A percentile compares a stretch with the other conserved stretches of the same genome.
These are phyloP conservation scores for Rhododendron vialii DNA, from an alignment of 148 eudicot genomes.

Conservation along the genomic window DNA sequence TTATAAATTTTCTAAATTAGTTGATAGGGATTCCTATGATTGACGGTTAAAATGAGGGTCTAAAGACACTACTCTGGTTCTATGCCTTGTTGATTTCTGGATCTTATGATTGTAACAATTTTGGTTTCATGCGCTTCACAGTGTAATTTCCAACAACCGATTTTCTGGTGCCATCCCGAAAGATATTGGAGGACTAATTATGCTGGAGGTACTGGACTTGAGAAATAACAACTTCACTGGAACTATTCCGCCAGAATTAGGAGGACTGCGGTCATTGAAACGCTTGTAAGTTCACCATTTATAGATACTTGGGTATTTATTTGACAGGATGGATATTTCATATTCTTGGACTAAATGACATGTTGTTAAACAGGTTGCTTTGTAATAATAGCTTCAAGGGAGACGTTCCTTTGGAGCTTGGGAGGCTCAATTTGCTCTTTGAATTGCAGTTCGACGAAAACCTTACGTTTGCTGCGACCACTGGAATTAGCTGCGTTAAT, in stretches of 20 bases:
- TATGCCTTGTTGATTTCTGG: background rate
- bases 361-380: constrained; percentile 50
- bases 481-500: constrained; percentile 35
- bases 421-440: constrained; percentile 49
- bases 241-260: constrained; percentile 62
- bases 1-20: background rate
- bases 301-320: background rate
- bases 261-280: constrained; percentile 46
- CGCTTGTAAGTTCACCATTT: constrained; percentile 54
- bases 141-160: constrained; percentile 60
- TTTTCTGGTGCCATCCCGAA: constrained; percentile 70
- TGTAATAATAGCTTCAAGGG: constrained; percentile 69
- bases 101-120: background rate
- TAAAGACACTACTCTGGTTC: background rate
- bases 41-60: background rate
- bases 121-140: constrained; percentile 23
- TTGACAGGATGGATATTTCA: background rate
- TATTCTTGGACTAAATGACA: constrained; percentile 3
- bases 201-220: constrained; percentile 79
- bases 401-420: constrained; percentile 48
- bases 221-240: constrained; percentile 71
- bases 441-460: constrained; percentile 63
- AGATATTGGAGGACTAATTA: constrained; percentile 57
- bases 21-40: background rate
- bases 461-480: constrained; percentile 27